Evolutionary conservation across 169 alveolate species (phyloP), one percentile per base, ranked within the genome.

Genomic region (Neospora caninum): DNA sequence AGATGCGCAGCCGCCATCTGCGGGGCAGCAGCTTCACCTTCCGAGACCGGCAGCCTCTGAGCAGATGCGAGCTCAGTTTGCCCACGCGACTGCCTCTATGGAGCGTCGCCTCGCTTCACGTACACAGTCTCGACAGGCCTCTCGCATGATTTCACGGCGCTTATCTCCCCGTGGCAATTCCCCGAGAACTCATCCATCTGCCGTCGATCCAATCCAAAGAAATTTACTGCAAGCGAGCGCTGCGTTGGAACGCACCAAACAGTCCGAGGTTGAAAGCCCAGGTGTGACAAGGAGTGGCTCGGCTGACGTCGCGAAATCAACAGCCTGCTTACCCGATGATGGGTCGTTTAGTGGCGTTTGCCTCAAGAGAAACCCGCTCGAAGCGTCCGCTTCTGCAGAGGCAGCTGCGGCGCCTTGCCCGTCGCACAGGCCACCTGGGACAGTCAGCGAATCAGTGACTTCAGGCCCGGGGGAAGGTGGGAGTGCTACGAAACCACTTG

Each of bases 101-200:
- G 89, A 82, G 27, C 89, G 89, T 20, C 64, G 89, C 36, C 34
- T 36, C 36, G 89, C 89, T 20, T 82, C 89, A 31, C 64, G 89
- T 0, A 41, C 43, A 20, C 89, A 82, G 64, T 82, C 89, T 25
- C 27, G 89, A 31, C 89, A 82, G 89, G 89, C 89, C 67, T 82
- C 89, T 82, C 54, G 38, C 86, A n/a, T 78, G 69, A 20, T 43
- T 38, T 41, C 89, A 25, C 20, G 64, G 34, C 89, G 89, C 18
- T 36, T 82, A 1, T 82, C 89, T 0, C 89, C 89, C 25, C 89
- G 89, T 16, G 89, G 89, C 53, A 38, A 49, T 31, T 39, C 39
- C 9, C 41, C 64, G 64, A 36, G 13, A 16, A n/a, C n/a, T n/a
- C 49, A 22, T 78, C 86, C 9, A 0, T 13, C 89, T 36, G 16